These are phyloP conservation scores for Chlorella vulgaris DNA, from an alignment of 139 green algal species.

Conservation along the genomic window DNA sequence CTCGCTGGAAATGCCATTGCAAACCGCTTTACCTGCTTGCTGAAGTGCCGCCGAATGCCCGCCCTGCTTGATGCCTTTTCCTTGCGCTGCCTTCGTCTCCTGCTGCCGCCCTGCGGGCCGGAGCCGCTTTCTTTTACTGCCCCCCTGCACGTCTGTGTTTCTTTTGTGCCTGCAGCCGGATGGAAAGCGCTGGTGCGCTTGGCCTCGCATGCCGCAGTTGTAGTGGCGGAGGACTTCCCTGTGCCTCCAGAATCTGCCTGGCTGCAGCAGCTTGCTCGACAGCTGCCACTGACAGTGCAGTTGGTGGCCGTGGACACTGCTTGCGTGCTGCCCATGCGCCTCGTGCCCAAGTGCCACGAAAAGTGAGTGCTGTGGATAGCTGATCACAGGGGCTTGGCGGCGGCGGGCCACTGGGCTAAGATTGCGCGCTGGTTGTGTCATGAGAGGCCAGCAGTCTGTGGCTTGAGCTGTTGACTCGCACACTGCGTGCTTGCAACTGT, in stretches of 20 bases:
- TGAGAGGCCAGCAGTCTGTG: no score
- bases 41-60: no score
- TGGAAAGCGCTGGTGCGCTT: constrained; percentile 18
- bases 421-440: no score
- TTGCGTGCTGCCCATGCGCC: constrained; percentile 30
- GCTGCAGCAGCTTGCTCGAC: constrained; percentile 18
- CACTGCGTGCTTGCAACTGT: no score
- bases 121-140: background rate
- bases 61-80: no score
- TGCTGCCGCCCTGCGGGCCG: background rate
- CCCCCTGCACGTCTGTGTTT: background rate
- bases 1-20: no score
- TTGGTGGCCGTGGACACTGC: constrained; percentile 11
- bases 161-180: background rate
- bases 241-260: constrained; percentile 7
- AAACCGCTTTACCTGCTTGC: no score
- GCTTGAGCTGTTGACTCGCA: no score
- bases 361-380: constrained; percentile 11
- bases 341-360: constrained; percentile 21
- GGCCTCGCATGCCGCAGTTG: constrained; percentile 4
- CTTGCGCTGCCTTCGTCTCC: no score
- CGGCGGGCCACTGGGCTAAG: no score
- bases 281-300: background rate
- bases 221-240: constrained; percentile 22
- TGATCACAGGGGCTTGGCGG: no score